Base-by-base conservation (phyloP, 306 rosid genomes). In the Bauhinia variegata region DNA sequence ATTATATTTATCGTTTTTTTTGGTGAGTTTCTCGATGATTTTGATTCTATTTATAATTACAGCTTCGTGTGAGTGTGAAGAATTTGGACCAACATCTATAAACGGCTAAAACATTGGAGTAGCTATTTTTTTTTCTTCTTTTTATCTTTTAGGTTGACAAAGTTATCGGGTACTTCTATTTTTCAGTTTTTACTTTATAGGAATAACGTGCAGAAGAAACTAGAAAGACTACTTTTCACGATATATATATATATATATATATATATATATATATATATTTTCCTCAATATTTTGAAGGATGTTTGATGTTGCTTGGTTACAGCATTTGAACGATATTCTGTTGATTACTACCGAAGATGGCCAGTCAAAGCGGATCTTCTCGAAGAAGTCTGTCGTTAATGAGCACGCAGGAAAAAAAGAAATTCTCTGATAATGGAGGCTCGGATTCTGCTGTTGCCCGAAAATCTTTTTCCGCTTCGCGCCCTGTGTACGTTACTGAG, bases 351-450 rank as follows among this genome's bases (percentile, higher is more conserved):
- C 73, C 17, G 74, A 73, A 54, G 74, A 95, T 88, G 97, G 23
- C 92, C 0, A 80, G 74, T 68, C 88, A 72, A 11, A 86, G 81
- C 30, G 82, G 85, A 71, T 70, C 89, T 70, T 78, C 85, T 16
- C 78, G 89, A 65, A 85, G 82, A 88, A 82, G 83, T 51, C 32
- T 50, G 42, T 81, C 93, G 3, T 28, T 79, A 47, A 18, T 79
- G 10, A 77, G 38, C 71, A 11, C 47, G 17, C 83, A 33, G 11
- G 55, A 55, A 7, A 86, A 56, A 78, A 88, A 85, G 91, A 95
- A 83, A 71, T 1, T n/a, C 17, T 6, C 68, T 32, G 92, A 88
- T 12, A 78, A 76, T 72, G 88, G 73, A 69, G 70, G 60, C 42
- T 67, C 43, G 15, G 96, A 84, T 6, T 10, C 12, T 33, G 3